Conservation (phyloP, 805 yeast genomes). For the Candida palmyrensis region DNA sequence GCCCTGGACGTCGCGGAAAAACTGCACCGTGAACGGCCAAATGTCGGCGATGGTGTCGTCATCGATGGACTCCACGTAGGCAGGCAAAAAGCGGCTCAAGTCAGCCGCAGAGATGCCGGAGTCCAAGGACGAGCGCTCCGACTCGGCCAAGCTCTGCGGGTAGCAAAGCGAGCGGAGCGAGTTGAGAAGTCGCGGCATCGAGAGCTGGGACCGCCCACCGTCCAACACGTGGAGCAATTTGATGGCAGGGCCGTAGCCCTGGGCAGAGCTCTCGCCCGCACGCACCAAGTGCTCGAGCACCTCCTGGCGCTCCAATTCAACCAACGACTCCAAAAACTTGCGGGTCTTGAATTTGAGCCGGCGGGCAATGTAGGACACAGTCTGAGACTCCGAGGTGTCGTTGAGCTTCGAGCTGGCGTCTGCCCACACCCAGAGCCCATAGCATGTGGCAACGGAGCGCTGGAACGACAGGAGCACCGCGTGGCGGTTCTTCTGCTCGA, state of each 20-base stretch:
- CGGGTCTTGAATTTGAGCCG: constrained; percentile 66
- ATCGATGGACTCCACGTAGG: constrained; percentile 63
- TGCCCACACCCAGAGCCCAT: constrained; percentile 66
- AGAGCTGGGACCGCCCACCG: constrained; percentile 72
- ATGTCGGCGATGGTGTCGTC: constrained; percentile 77
- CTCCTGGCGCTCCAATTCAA: constrained; percentile 66
- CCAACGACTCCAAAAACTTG: constrained; percentile 57
- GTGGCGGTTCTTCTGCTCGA: constrained; percentile 49
- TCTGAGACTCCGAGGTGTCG: constrained; percentile 9
- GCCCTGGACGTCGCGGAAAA: constrained; percentile 53
- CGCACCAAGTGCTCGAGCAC: constrained; percentile 61
- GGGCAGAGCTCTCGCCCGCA: constrained; percentile 17
- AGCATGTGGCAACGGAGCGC: constrained; percentile 50
- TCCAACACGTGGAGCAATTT: constrained; percentile 75
- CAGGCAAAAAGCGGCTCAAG: constrained; percentile 49
- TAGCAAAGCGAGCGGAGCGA: constrained; percentile 46
- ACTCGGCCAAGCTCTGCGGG: constrained; percentile 24
- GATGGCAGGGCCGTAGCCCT: constrained; percentile 27
- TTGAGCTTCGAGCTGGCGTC: constrained; percentile 32
- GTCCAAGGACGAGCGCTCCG: constrained; percentile 42
- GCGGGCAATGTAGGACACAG: constrained; percentile 41
- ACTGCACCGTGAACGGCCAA: constrained; percentile 54
- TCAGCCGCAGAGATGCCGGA: constrained; percentile 41
- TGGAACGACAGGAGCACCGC: constrained; percentile 61
- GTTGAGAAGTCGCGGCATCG: constrained; percentile 63